Conservation (phyloP, 352 stramenopile genomes). For the Pythium brachiatum region DNA sequence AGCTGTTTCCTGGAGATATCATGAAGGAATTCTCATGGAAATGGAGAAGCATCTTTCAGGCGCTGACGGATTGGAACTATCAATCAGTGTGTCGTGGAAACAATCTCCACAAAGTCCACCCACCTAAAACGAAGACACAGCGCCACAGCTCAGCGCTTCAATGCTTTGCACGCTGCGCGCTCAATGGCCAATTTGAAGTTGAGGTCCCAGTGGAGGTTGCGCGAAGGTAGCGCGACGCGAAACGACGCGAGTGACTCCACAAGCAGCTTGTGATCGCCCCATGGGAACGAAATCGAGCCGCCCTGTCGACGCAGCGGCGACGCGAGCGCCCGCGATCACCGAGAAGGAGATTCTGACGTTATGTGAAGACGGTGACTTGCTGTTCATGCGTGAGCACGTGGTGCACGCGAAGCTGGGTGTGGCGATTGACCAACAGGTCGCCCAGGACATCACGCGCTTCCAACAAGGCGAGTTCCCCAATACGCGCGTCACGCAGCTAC, state of each 20-base stretch:
- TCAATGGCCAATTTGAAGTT: background rate
- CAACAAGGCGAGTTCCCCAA: conserved; percentile 46
- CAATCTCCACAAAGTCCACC: too few relatives aligned
- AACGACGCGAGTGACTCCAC: background rate
- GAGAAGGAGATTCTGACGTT: conserved; percentile 44
- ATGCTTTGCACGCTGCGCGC: too few relatives aligned
- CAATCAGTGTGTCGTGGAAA: too few relatives aligned
- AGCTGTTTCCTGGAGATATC: too few relatives aligned
- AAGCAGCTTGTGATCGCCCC: too few relatives aligned
- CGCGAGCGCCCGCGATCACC: conserved; percentile 3
- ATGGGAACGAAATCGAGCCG: background rate
- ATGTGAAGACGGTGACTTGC: conserved; percentile 53
- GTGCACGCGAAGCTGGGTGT: conserved; percentile 32
- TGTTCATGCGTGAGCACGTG: conserved; percentile 49
- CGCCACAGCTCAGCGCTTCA: too few relatives aligned
- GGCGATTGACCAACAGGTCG: conserved; percentile 38
- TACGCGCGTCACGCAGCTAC: conserved; percentile 41
- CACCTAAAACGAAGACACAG: too few relatives aligned
- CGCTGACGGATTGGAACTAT: too few relatives aligned
- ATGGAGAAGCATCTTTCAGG: too few relatives aligned
- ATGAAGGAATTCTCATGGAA: background rate
- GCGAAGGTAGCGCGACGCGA: background rate
- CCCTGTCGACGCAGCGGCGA: background rate
- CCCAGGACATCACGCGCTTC: conserved; percentile 43
- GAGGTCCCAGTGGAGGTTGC: background rate